Conservation (phyloP, 805 yeast genomes). For the Saccharomycopsis sp. region DNA sequence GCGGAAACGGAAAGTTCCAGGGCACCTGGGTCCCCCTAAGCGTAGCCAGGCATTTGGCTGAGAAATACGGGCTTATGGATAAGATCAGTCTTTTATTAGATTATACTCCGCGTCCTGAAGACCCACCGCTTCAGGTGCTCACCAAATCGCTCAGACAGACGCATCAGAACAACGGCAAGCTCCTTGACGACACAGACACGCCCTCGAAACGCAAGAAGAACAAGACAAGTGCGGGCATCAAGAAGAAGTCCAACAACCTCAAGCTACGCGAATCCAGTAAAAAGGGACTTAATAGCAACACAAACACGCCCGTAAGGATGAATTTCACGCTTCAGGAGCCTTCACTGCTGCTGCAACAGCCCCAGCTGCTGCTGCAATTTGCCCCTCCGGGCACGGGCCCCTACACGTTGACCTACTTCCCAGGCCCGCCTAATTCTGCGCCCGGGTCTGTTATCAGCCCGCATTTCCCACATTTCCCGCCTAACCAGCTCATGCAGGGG, state of each 20-base stretch:
- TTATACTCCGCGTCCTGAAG: conserved; percentile 43
- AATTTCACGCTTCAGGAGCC: background rate
- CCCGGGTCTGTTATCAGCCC: background rate
- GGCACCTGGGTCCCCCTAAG: conserved; percentile 81
- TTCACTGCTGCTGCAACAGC: conserved; percentile 8
- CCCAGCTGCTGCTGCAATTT: conserved; percentile 5
- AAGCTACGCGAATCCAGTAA: background rate
- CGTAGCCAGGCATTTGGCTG: conserved; percentile 54
- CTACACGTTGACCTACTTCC: background rate
- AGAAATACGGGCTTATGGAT: conserved; percentile 44
- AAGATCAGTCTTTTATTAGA: conserved; percentile 46
- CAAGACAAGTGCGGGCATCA: background rate
- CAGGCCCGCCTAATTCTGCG: background rate
- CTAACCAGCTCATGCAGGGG: background rate
- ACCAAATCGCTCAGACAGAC: conserved; percentile 14
- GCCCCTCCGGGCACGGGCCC: background rate
- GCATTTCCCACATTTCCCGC: background rate
- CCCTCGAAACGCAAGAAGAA: conserved; percentile 20
- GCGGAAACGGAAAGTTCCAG: conserved; percentile 80
- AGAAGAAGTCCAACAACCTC: conserved; percentile 12
- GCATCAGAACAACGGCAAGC: background rate
- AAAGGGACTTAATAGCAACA: background rate
- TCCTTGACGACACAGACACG: conserved; percentile 12
- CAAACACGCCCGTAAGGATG: background rate
- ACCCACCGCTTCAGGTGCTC: conserved; percentile 37